Base-by-base conservation (phyloP, 2,329 filamentous ascomycete genomes). In the Penicillium rolfsii region DNA sequence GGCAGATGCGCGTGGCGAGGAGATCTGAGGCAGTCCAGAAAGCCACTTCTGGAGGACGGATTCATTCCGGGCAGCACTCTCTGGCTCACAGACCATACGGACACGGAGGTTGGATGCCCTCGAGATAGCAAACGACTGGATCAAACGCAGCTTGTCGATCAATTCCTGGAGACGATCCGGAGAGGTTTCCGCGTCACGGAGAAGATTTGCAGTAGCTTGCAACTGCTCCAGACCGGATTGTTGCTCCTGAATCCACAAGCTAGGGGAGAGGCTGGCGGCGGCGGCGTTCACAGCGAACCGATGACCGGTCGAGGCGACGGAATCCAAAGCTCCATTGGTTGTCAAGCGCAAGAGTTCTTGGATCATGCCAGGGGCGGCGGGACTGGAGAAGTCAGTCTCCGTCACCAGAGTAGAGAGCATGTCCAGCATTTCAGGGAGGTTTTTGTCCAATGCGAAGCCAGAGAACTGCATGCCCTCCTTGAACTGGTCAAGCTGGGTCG, bases 151-250 rank as follows among this genome's bases (percentile, higher is more conserved):
- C 74, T 96, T 95, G 46, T 84, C 80, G 63, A 97, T 90, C 7
- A 97, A 84, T 67, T 93, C 89, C 61, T 84, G 82, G 11, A 96
- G 83, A 49, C 86, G 86, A 67, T 93, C 89, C 0, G 86, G 83
- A 61, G 88, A 86, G 0, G 85, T 84, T 48, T 91, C 86, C 33
- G 88, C 88, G 16, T 93, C 92, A 12, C 74, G 76, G n/a, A 81
- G 70, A 36, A 99, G 83, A 22, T 87, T 86, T 0, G 91, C 91
- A 35, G 92, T 89, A 38, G 96, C 84, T 76, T 95, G 91, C 54
- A 98, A 87, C 74, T 99, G 95, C 0, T 91, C 89, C 57, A 99
- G 81, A n/a, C 95, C 95, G 55, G 87, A 86, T n/a, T 93, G 89
- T 77, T 96, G 91, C 79, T 98, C 93, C 64, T 86, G 86, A 43